phyloP scores from a whole-genome alignment of 169 alveolate species.

The Amoebophrya sp. region DNA sequence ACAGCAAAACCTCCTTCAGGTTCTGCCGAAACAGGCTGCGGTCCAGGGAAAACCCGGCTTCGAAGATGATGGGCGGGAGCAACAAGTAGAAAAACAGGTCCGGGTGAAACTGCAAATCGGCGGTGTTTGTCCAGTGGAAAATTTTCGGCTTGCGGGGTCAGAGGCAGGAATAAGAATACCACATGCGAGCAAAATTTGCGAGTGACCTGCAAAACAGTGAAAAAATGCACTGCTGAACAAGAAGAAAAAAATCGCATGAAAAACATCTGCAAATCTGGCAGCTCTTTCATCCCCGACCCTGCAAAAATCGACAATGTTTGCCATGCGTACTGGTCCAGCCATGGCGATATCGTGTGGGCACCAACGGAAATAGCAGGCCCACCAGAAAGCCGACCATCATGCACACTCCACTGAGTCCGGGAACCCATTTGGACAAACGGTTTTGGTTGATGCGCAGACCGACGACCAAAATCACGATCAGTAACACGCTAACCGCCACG shows the following conservation, averaged over 20 bases:
- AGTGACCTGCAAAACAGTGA: too few species aligned
- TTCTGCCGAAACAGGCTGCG: background rate
- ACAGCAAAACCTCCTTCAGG: slow-evolving; percentile 8
- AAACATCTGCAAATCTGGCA: too few species aligned
- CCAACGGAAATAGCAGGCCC: background rate
- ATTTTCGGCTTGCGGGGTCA: too few species aligned
- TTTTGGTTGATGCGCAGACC: background rate
- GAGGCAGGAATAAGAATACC: too few species aligned
- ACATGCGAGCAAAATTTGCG: too few species aligned
- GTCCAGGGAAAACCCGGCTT: slow-evolving; percentile 41
- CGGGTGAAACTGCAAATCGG: slow-evolving; percentile 31
- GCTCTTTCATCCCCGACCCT: too few species aligned
- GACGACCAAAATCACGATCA: background rate
- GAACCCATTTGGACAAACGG: background rate
- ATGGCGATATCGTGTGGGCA: background rate
- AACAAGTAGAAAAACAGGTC: slow-evolving; percentile 39
- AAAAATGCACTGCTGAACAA: too few species aligned
- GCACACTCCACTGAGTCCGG: background rate
- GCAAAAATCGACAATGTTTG: too few species aligned
- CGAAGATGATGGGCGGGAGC: slow-evolving; percentile 44
- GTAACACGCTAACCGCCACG: background rate
- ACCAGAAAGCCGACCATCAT: background rate
- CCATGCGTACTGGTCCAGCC: too few species aligned
- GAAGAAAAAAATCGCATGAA: too few species aligned
- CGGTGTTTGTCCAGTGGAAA: too few species aligned